phyloP scores from a whole-genome alignment of 306 rosid genomes.

The Prunus mongolica region DNA sequence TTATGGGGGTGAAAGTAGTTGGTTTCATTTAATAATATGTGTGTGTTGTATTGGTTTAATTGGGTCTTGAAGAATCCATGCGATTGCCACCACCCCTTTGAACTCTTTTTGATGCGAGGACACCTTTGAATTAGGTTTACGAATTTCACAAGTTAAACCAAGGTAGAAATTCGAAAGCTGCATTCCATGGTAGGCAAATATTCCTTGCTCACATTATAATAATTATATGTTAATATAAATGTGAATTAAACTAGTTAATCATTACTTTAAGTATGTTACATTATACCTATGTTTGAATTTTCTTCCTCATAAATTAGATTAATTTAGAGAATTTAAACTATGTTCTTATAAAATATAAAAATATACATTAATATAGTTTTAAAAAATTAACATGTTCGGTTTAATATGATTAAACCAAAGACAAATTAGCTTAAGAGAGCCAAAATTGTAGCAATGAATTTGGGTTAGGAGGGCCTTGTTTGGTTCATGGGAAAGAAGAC shows the following conservation, averaged over 20 bases:
- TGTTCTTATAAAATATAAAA: too few relatives aligned
- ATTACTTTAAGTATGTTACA: rapidly evolving
- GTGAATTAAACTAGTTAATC: too few relatives aligned
- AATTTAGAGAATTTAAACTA: too few relatives aligned
- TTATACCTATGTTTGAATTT: too few relatives aligned
- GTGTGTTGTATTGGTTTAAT: background rate
- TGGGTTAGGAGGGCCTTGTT: background rate
- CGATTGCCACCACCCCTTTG: background rate
- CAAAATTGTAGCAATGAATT: background rate
- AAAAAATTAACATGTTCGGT: too few relatives aligned
- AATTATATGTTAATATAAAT: too few relatives aligned
- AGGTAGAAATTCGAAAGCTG: background rate
- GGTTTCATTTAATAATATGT: background rate
- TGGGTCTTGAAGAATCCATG: background rate
- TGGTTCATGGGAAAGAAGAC: too few relatives aligned
- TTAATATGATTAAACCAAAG: too few relatives aligned
- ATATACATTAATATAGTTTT: too few relatives aligned
- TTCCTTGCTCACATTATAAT: background rate
- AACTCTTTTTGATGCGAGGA: background rate
- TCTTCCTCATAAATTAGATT: rapidly evolving
- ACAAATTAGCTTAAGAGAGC: background rate
- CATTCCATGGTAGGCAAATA: background rate
- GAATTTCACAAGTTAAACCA: background rate
- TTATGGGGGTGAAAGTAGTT: background rate
- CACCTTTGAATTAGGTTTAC: background rate